These are phyloP conservation scores for Blastocrithidia nonstop DNA, from an alignment of 208 protist genomes.

Conservation along the genomic window DNA sequence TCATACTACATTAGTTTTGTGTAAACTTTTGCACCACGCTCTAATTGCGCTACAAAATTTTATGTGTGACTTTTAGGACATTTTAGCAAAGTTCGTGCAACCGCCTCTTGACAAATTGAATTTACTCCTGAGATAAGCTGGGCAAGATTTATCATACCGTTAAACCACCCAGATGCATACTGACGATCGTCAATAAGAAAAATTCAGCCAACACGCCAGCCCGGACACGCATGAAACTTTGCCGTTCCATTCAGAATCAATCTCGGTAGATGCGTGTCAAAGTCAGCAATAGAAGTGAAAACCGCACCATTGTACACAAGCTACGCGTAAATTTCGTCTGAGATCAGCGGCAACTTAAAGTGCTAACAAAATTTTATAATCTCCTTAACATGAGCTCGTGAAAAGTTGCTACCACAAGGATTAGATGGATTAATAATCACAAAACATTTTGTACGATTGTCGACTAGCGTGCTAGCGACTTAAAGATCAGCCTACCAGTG, in stretches of 20 bases:
- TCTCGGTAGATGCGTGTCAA: conserved; percentile 70
- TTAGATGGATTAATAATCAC: conserved; percentile 93
- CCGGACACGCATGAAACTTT: conserved; percentile 86
- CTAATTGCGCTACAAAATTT: conserved; percentile 25
- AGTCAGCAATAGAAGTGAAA: conserved; percentile 69
- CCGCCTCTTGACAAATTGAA: conserved; percentile 71
- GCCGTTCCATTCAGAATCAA: conserved; percentile 81
- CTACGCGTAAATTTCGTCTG: conserved; percentile 92
- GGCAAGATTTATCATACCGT: conserved; percentile 31
- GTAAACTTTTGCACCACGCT: conserved; percentile 19
- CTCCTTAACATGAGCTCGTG: conserved; percentile 55
- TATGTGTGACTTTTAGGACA: conserved; percentile 27
- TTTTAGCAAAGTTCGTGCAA: conserved; percentile 67
- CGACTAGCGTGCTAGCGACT: conserved; percentile 51
- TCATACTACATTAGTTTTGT: conserved; percentile 18
- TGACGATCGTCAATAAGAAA: conserved; percentile 49
- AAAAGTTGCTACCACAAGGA: conserved; percentile 88
- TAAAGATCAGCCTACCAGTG: conserved; percentile 85
- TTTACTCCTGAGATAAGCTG: conserved; percentile 82
- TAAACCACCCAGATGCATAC: conserved; percentile 11
- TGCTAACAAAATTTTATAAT: conserved; percentile 75
- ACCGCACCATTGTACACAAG: conserved; percentile 71
- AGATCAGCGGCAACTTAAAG: conserved; percentile 79
- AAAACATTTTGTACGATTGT: conserved; percentile 73
- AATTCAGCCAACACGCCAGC: conserved; percentile 87